phyloP scores from a whole-genome alignment of 1,284 basidiomycete species.

The Volvariella volvacea region DNA sequence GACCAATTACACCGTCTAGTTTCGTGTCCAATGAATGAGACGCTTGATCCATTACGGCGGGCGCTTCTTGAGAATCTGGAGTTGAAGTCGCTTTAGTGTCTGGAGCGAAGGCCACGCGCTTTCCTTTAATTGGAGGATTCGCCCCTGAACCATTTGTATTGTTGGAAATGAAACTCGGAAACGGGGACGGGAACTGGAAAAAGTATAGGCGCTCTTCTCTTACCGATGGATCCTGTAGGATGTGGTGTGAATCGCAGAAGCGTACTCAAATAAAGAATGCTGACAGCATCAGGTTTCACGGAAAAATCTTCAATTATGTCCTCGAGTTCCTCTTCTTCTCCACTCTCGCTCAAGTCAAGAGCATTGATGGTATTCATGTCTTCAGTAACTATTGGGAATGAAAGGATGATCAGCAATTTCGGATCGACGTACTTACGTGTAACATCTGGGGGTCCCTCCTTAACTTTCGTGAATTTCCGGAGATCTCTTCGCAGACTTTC shows the following conservation, averaged over 20 bases:
- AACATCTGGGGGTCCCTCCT: slow-evolving; percentile 36
- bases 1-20: slow-evolving; percentile 76
- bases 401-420: too few species aligned
- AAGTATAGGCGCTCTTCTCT: slow-evolving; percentile 74
- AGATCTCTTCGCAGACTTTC: slow-evolving; percentile 65
- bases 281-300: slow-evolving; percentile 29
- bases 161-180: slow-evolving; percentile 62
- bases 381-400: too few species aligned
- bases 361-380: slow-evolving; percentile 64
- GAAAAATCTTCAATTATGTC: slow-evolving; percentile 82
- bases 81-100: slow-evolving; percentile 42
- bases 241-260: slow-evolving; percentile 3
- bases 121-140: too few species aligned
- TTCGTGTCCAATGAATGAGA: slow-evolving; percentile 15
- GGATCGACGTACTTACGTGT: background rate
- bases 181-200: slow-evolving; percentile 90
- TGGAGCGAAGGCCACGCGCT: slow-evolving; percentile 51
- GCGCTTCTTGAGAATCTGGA: slow-evolving; percentile 18
- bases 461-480: slow-evolving; percentile 38
- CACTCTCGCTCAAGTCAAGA: slow-evolving; percentile 77
- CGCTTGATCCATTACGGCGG: slow-evolving; percentile 18
- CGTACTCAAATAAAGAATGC: slow-evolving; percentile 9
- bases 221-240: slow-evolving; percentile 34
- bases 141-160: too few species aligned
- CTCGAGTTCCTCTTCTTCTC: slow-evolving; percentile 82